phyloP scores from a whole-genome alignment of 2,329 filamentous ascomycete genomes.

The Aspergillus aculeatinus region DNA sequence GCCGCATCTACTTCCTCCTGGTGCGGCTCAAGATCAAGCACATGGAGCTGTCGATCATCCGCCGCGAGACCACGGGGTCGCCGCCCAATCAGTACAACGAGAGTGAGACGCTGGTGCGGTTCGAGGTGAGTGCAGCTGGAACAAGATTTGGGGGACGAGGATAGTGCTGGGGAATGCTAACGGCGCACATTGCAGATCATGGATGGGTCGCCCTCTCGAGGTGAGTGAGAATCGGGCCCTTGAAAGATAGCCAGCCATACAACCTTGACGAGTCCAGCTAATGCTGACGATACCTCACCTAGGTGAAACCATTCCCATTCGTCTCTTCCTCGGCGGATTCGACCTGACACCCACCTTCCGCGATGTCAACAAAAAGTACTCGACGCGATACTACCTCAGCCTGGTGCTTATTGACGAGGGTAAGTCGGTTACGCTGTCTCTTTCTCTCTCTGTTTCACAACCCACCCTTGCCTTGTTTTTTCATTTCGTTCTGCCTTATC shows the following conservation, averaged over 20 bases:
- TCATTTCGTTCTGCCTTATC: background rate
- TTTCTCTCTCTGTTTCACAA: background rate
- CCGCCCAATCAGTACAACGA: conserved; percentile 99
- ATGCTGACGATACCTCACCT: conserved; percentile 11
- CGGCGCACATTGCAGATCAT: conserved; percentile 66
- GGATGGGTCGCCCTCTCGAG: conserved; percentile 97
- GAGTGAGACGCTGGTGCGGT: conserved; percentile 94
- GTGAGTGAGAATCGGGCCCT: conserved; percentile 49
- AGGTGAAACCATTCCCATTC: conserved; percentile 91
- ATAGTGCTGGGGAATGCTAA: conserved; percentile 9
- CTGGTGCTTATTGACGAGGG: conserved; percentile 94
- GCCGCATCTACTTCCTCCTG: conserved; percentile 95
- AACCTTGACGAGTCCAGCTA: no score
- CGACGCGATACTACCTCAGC: conserved; percentile 94
- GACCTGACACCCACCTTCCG: conserved; percentile 97
- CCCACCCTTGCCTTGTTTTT: no score
- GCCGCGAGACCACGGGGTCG: conserved; percentile 91
- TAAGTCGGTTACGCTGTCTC: conserved; percentile 39
- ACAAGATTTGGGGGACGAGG: background rate
- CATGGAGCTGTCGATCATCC: conserved; percentile 98
- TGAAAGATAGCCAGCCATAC: background rate
- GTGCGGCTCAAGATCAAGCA: conserved; percentile 99
- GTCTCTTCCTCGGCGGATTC: conserved; percentile 94
- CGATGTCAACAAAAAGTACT: conserved; percentile 99
- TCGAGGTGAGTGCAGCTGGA: conserved; percentile 65